Percentiles rank a stretch among this genome's conserved stretches.
Evolutionary conservation across 495 filamentous ascomycete genomes (phyloP).

Genomic region (Cladorrhinum samala): DNA sequence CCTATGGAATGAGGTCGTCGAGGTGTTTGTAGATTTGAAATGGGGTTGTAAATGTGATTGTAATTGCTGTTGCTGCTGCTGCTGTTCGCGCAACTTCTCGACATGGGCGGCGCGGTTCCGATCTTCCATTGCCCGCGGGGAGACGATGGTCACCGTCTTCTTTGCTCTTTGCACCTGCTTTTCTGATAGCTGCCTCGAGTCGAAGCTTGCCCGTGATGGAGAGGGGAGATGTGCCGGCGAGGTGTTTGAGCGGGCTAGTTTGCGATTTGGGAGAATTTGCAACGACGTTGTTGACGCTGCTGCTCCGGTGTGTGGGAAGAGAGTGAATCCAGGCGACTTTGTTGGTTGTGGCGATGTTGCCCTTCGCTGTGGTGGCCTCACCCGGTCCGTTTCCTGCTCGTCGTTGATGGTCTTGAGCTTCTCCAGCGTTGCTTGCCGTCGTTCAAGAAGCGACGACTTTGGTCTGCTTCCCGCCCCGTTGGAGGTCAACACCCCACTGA

Average conservation of each 20-base stretch:
- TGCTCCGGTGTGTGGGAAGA: constrained; percentile 51
- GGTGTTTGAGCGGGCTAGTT: constrained; percentile 53
- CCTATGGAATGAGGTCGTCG: background rate
- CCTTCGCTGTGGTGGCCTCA: constrained; percentile 33
- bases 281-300: constrained; percentile 3
- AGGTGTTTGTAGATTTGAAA: background rate
- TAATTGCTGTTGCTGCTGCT: constrained; percentile 16
- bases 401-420: constrained; percentile 52
- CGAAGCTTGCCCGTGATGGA: constrained; percentile 33
- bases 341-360: constrained; percentile 55
- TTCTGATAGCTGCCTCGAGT: constrained; percentile 5
- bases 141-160: constrained; percentile 26
- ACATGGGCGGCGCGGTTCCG: constrained; percentile 20
- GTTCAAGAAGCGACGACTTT: constrained; percentile 50
- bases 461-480: background rate
- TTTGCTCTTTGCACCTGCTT: constrained; percentile 11
- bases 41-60: constrained; percentile 1
- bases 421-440: constrained; percentile 64
- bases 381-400: constrained; percentile 26
- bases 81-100: constrained; percentile 24
- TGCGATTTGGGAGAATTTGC: constrained; percentile 23
- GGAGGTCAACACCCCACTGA: constrained; percentile 61
- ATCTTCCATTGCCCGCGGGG: constrained; percentile 27
- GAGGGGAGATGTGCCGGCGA: constrained; percentile 46
- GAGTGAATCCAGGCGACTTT: constrained; percentile 53